A percentile compares a stretch with the other conserved stretches of the same genome.
Conservation (phyloP, 106 monocot genomes). For the Phalaenopsis equestris region DNA sequence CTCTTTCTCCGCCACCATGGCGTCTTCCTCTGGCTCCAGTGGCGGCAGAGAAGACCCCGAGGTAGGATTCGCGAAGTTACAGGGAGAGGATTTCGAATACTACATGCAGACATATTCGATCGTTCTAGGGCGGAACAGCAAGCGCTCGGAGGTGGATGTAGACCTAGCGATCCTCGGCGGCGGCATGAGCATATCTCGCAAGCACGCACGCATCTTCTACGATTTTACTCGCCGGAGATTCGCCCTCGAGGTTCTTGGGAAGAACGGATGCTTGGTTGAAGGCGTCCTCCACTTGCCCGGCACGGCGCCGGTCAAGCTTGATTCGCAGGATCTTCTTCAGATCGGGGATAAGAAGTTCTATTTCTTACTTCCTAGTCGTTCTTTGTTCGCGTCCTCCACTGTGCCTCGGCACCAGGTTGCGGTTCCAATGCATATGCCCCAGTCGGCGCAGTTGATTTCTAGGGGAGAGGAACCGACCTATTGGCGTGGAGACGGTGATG, state of each 20-base stretch:
- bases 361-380: conserved; percentile 60
- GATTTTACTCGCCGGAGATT: conserved; percentile 74
- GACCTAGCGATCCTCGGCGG: conserved; percentile 75
- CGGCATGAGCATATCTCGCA: conserved; percentile 85
- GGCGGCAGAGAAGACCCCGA: conserved; percentile 30
- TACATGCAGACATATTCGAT: conserved; percentile 99
- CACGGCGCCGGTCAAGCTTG: conserved; percentile 77
- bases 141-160: conserved; percentile 71
- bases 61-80: conserved; percentile 89
- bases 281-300: conserved; percentile 82
- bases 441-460: neutral
- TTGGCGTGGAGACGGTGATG: conserved; percentile 4
- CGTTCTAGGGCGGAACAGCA: conserved; percentile 79
- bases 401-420: neutral
- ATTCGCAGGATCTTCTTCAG: conserved; percentile 87
- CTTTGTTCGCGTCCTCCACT: conserved; percentile 30
- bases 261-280: conserved; percentile 95
- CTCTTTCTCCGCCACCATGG: neutral
- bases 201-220: conserved; percentile 88
- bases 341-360: conserved; percentile 85
- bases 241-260: conserved; percentile 81
- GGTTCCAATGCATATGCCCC: neutral
- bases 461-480: neutral
- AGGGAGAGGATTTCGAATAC: conserved; percentile 91
- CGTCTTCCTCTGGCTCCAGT: neutral